Base-by-base conservation (phyloP, 31 red algal species). In the Odonthalia washingtoniensis region DNA sequence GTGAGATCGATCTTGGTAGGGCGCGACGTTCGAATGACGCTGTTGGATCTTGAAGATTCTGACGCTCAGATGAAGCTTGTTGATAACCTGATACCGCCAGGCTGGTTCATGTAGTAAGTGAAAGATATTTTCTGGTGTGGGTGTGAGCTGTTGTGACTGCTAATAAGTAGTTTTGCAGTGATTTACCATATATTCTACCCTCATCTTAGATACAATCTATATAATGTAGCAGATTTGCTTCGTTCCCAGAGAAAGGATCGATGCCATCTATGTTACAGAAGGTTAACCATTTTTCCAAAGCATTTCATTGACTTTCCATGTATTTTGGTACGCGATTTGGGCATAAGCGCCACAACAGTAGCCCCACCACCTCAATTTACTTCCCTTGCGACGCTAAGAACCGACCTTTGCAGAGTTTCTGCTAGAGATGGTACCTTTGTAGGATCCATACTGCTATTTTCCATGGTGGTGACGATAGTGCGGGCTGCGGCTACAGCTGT, bases 1-100 rank as follows among this genome's bases (percentile, higher is more conserved):
- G 35, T n/a, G 62, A 28, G 18, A 70, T 33, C 0, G 27, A 70
- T 17, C 17, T 42, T 9, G 80, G 0, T 18, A 70, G 62, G 12
- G n/a, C 80, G 36, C 61, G 27, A 14, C 63, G 5, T 63, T 80
- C 0, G 28, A 61, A 61, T 4, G 0, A 0, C 3, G 46, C 28
- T 72, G 67, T 62, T 12, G 63, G 80, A 83, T 83, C 80, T 18
- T 21, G 14, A 31, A 83, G 80, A 30, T 0, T 4, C 62, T 83
- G 61, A 26, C 62, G n/a, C 26, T 83, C 62, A 9, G 21, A 0
- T 30, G 67, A 52, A 24, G 61, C 31, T 40, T 68, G n/a, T 5
- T 42, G 60, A 31, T 39, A 83, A 17, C 61, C 64, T 4, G n/a
- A 3, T 21, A 70, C 32, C 5, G 80, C 80, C n/a, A 70, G 62